Conservation (phyloP, 805 yeast species). For the Vanderwaltozyma verrucispora region DNA sequence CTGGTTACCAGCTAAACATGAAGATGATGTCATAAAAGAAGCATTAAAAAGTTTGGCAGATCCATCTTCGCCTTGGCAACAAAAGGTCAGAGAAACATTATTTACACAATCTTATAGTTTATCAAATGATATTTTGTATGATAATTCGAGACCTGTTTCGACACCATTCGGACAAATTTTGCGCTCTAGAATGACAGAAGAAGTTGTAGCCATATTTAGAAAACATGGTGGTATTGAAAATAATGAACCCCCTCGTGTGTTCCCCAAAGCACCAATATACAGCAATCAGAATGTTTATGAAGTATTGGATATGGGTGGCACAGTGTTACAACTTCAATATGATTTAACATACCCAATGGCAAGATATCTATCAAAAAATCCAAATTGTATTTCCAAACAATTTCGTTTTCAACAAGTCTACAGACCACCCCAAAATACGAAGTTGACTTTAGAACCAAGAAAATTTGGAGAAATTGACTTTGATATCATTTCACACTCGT, state of each 20-base stretch:
- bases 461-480: constrained; percentile 77
- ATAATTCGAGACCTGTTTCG: constrained; percentile 30
- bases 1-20: constrained; percentile 75
- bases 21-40: constrained; percentile 81
- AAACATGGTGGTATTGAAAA: constrained; percentile 85
- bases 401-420: constrained; percentile 75
- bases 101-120: constrained; percentile 78
- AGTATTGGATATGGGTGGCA: constrained; percentile 75
- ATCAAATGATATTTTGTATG: constrained; percentile 80
- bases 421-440: constrained; percentile 46
- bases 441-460: constrained; percentile 58
- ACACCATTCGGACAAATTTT: constrained; percentile 43
- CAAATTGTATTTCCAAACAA: constrained; percentile 38
- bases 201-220: constrained; percentile 52
- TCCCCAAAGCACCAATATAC: constrained; percentile 73
- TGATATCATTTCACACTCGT: constrained; percentile 55
- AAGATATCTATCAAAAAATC: constrained; percentile 60
- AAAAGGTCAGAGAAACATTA: constrained; percentile 76
- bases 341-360: constrained; percentile 90
- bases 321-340: constrained; percentile 79
- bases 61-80: constrained; percentile 90
- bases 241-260: constrained; percentile 50
- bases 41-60: constrained; percentile 78
- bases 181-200: constrained; percentile 48
- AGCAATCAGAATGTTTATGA: constrained; percentile 62